phyloP scores from a whole-genome alignment of 2,329 filamentous ascomycete genomes.

The Fusarium sarcochroum region DNA sequence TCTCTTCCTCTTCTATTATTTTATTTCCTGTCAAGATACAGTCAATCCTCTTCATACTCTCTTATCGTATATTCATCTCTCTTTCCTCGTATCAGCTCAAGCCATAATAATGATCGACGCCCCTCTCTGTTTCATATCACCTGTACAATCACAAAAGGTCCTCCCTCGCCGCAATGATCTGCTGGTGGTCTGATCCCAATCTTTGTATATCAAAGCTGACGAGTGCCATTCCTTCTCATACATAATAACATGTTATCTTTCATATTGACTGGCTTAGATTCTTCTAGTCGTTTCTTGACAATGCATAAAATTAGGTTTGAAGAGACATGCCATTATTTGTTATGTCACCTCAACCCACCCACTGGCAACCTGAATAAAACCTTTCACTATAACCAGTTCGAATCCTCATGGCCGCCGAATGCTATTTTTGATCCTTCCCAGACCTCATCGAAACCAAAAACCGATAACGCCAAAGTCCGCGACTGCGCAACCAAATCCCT shows the following conservation, averaged over 20 bases:
- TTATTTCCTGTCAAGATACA: neutral
- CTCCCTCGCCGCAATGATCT: slow-evolving; percentile 22
- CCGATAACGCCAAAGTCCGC: slow-evolving; percentile 33
- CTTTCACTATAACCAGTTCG: neutral
- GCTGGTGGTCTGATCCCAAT: slow-evolving; percentile 24
- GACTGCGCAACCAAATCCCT: slow-evolving; percentile 11
- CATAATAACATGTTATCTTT: slow-evolving; percentile 3
- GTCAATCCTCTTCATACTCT: neutral
- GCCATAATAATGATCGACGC: slow-evolving; percentile 6
- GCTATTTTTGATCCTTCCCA: slow-evolving; percentile 16
- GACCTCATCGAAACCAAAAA: neutral
- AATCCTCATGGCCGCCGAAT: neutral
- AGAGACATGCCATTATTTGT: neutral
- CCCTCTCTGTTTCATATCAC: slow-evolving; percentile 2
- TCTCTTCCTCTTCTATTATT: neutral
- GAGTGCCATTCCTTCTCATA: neutral
- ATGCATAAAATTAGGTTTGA: neutral
- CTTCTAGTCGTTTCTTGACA: neutral
- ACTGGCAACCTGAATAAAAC: neutral
- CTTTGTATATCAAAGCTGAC: neutral
- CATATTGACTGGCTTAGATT: slow-evolving; percentile 1
- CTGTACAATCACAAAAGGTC: neutral
- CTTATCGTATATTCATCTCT: neutral
- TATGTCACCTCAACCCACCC: neutral
- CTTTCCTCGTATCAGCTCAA: neutral